Evolutionary conservation across 306 rosid genomes (phyloP), one percentile per base, ranked within the genome.

Genomic region (Comarum palustre): DNA sequence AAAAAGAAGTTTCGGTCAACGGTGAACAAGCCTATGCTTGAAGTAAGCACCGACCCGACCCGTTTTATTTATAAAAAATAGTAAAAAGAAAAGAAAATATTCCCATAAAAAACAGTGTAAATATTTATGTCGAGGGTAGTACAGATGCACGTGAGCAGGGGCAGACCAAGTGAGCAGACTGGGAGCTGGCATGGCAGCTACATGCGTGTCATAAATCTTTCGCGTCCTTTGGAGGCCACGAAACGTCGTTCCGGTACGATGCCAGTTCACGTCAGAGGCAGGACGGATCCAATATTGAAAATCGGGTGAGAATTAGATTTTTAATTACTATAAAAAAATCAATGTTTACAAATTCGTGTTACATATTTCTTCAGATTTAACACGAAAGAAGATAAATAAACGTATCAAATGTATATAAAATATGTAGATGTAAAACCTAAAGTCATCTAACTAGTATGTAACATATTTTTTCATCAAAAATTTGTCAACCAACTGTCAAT

Each of bases 181-280:
- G 80, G 61, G 76, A 78, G 80, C 84, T 81, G 85, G 87, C 88
- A 82, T 72, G 86, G 84, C 61, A 69, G 77, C 69, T 85, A 70
- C 73, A 85, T 80, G 71, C 78, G 36, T 57, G 11, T 48, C 70
- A n/a, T 7, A 46, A 9, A n/a, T 48, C 63, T 4, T 5, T 19
- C 17, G 10, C 4, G 65, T 55, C 71, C 46, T 66, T 80, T 75
- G 34, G 64, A 51, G 32, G 29, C 71, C 10, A 46, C 32, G 45
- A 76, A 72, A 25, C 31, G 77, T 63, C 68, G 54, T 24, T 57
- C 55, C 2, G 3, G 42, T 25, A 17, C 31, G 25, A 24, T 63
- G 80, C 84, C 75, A 59, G 51, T 39, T 78, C 71, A 73, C 8
- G 51, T 20, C 14, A n/a, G n/a, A n/a, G n/a, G n/a, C n/a, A n/a